These are phyloP conservation scores for Neoascochyta sp. DNA, from an alignment of 2,329 filamentous ascomycete genomes.

Conservation along the genomic window DNA sequence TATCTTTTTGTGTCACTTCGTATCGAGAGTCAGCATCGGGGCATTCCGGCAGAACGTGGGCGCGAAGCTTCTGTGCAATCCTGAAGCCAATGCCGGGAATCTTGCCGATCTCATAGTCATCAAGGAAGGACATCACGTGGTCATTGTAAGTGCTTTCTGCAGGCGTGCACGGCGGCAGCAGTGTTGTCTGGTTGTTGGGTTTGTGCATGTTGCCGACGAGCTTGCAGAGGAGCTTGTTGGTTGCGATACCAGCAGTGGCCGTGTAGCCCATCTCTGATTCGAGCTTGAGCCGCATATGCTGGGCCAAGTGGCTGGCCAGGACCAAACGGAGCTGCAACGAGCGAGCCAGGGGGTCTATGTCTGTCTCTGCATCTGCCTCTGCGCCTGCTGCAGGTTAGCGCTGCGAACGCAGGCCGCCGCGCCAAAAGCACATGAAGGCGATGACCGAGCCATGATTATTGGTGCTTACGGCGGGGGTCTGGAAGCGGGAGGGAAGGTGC, in stretches of 20 bases:
- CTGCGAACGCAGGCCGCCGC: no score
- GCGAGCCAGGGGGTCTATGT: slow-evolving; percentile 18
- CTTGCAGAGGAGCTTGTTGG: slow-evolving; percentile 82
- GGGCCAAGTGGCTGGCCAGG: slow-evolving; percentile 77
- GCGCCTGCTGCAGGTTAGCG: slow-evolving; percentile 19
- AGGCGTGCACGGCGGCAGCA: slow-evolving; percentile 62
- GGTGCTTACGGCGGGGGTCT: no score
- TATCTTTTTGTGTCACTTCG: slow-evolving; percentile 49
- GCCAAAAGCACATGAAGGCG: no score
- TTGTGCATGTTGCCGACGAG: slow-evolving; percentile 81
- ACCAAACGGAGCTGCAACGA: slow-evolving; percentile 59
- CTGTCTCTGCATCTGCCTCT: no score
- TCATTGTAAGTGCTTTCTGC: slow-evolving; percentile 17
- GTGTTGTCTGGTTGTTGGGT: slow-evolving; percentile 79
- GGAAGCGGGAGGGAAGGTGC: background rate
- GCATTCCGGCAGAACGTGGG: slow-evolving; percentile 51
- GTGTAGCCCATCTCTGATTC: slow-evolving; percentile 79
- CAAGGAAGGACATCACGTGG: slow-evolving; percentile 67
- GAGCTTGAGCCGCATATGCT: slow-evolving; percentile 66
- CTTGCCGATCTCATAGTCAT: slow-evolving; percentile 69
- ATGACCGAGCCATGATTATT: no score
- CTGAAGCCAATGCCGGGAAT: slow-evolving; percentile 85
- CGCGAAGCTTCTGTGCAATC: slow-evolving; percentile 64
- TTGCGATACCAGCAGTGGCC: slow-evolving; percentile 81
- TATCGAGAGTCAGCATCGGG: slow-evolving; percentile 48